These are phyloP conservation scores for Agrocybe pediades DNA, from an alignment of 768 basidiomycete genomes.

Conservation along the genomic window DNA sequence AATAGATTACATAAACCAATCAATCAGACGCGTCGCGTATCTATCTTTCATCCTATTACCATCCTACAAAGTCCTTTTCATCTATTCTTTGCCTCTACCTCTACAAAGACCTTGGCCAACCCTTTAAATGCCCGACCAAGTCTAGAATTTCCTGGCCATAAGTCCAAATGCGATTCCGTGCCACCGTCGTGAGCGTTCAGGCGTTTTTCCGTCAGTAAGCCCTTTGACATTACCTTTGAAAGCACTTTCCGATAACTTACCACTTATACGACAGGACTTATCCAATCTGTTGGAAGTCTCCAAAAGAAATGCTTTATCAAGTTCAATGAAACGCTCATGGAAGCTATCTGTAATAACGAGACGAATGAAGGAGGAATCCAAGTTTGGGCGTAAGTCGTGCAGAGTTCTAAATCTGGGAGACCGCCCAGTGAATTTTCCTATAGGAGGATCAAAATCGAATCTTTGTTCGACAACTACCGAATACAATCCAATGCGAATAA, in stretches of 20 bases:
- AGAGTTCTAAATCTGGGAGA: neutral
- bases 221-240: neutral
- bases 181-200: constrained; percentile 30
- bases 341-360: constrained; percentile 82
- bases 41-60: too few relatives aligned
- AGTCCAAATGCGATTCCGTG: constrained; percentile 31
- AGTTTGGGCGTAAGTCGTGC: constrained; percentile 64
- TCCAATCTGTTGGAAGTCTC: constrained; percentile 81
- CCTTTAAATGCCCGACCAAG: too few relatives aligned
- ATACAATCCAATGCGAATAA: constrained; percentile 87
- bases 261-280: constrained; percentile 53
- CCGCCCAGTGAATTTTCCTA: neutral
- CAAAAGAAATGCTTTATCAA: constrained; percentile 85
- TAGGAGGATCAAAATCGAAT: constrained; percentile 66
- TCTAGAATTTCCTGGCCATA: neutral
- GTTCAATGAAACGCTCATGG: constrained; percentile 73
- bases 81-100: too few relatives aligned
- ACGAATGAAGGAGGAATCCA: constrained; percentile 83
- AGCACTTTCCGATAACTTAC: neutral
- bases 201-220: constrained; percentile 35
- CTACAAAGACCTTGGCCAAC: too few relatives aligned
- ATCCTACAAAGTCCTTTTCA: too few relatives aligned
- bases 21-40: too few relatives aligned
- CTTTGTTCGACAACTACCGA: constrained; percentile 75
- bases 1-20: too few relatives aligned